Conservation (phyloP, 371 early-diverging fungal species). For the Mortierella sp. region DNA sequence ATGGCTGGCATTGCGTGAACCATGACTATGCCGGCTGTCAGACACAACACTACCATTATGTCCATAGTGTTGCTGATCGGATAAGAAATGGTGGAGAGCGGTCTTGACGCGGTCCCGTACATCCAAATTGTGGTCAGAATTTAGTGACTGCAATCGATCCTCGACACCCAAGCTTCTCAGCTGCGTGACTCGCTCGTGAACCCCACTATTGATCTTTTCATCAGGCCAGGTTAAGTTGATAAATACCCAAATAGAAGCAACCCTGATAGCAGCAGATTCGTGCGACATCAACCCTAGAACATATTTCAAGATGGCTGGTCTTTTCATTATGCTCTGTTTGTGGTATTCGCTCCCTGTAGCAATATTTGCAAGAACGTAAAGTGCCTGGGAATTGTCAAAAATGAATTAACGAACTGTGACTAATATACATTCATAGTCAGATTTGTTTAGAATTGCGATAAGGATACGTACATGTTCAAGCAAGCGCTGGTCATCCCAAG, state of each 20-base stretch:
- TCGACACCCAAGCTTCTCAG: constrained; percentile 73
- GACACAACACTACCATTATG: constrained; percentile 1
- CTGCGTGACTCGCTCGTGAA: constrained; percentile 57
- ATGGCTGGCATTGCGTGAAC: not conserved
- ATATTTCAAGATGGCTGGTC: constrained; percentile 65
- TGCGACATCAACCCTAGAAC: constrained; percentile 75
- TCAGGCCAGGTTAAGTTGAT: constrained; percentile 89
- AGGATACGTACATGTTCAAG: constrained; percentile 59
- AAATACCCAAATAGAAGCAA: constrained; percentile 83
- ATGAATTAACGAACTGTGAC: not conserved
- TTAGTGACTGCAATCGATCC: constrained; percentile 65
- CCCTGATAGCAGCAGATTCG: constrained; percentile 72
- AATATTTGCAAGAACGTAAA: constrained; percentile 80
- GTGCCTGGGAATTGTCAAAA: constrained; percentile 59
- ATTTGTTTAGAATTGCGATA: not conserved
- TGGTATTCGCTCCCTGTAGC: constrained; percentile 79
- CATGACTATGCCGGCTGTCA: not conserved
- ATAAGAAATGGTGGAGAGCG: constrained; percentile 71
- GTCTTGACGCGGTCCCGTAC: constrained; percentile 83
- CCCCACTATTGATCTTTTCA: constrained; percentile 59
- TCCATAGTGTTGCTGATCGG: constrained; percentile 37
- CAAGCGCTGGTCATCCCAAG: constrained; percentile 47
- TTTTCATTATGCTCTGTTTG: constrained; percentile 73
- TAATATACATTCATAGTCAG: not conserved
- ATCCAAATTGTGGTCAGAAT: constrained; percentile 71